Base-by-base conservation (phyloP, 106 monocot genomes). In the Narthecium ossifragum region DNA sequence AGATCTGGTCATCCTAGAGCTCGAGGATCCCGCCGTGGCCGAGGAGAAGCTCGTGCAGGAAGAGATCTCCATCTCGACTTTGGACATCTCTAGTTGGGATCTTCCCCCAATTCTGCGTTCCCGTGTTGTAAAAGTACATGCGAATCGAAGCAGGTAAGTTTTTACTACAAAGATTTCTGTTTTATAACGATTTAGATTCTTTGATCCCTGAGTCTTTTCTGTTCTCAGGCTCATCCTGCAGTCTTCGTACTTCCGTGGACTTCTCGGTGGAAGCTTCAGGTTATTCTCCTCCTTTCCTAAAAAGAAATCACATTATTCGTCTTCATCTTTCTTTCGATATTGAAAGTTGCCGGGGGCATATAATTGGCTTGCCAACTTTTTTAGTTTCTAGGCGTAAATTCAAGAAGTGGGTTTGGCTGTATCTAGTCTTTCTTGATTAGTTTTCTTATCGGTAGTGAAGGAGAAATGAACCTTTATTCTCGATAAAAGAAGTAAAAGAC, bases 221-320 rank as follows among this genome's bases (percentile, higher is more conserved):
- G 4, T 20, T 39, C 39, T 15, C 45, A 82, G 85, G 65, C 80
- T 85, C 25, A 53, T 63, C 2, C 14, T 59, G 17, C 28, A 59
- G 21, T 85, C 85, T 53, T 60, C 64, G 18, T 85, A 80, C 62
- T 85, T 85, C 26, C 79, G 59, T 8, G 57, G 69, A 26, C 80
- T 85, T 24, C 70, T 85, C 14, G 28, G 31, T 34, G 85, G 80
- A 18, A 70, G 54, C 53, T 85, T 85, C 76, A 85, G 85, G 85
- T 85, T 12, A 37, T 26, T 3, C 21, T 11, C 23, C 14, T 5
- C 53, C 13, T 29, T 18, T 54, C 27, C n/a, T 29, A 13, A 14
- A 54, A 29, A 15, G 10, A 53, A 0, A 53, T 53, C 21, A 25
- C 6, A 21, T 5, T 13, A 23, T 18, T 31, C 34, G 12, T 31